A percentile compares a stretch with the other conserved stretches of the same genome.
Evolutionary conservation across 2,329 filamentous ascomycete species (phyloP).

Genomic region (Penicillium sp.): DNA sequence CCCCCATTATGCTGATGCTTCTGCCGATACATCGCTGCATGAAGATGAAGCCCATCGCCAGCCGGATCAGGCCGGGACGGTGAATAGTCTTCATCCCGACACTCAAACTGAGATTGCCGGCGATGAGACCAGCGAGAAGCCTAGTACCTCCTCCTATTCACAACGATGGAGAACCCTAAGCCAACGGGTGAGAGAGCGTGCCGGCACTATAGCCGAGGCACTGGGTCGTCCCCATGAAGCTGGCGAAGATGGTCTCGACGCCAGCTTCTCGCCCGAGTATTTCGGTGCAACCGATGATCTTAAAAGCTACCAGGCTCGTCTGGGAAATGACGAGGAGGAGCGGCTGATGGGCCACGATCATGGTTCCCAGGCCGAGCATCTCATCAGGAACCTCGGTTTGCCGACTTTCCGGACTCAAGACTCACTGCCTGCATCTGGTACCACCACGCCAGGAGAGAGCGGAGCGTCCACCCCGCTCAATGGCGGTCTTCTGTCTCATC

Average conservation of each 20-base stretch:
- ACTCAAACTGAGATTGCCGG: not conserved
- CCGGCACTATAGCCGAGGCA: constrained; percentile 24
- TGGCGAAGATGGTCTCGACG: constrained; percentile 27
- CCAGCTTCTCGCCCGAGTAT: constrained; percentile 23
- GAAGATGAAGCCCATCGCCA: constrained; percentile 1
- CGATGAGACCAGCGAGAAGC: constrained; percentile 15
- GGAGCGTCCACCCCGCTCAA: constrained; percentile 21
- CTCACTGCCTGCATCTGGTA: constrained; percentile 23
- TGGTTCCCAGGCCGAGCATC: constrained; percentile 25
- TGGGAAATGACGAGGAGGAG: constrained; percentile 24
- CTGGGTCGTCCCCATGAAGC: constrained; percentile 28
- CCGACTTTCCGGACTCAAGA: constrained; percentile 3
- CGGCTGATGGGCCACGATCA: constrained; percentile 12
- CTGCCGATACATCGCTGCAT: constrained; percentile 1
- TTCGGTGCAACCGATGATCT: constrained; percentile 31
- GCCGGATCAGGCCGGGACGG: not conserved
- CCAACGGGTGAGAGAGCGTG: constrained; percentile 21
- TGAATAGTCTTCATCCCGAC: constrained; percentile 5
- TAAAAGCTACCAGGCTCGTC: constrained; percentile 21
- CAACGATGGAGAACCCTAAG: constrained; percentile 27
- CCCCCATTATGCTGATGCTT: constrained; percentile 9
- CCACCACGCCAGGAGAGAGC: constrained; percentile 21
- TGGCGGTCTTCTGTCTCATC: constrained; percentile 67
- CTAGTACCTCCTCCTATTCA: constrained; percentile 8
- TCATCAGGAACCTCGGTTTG: constrained; percentile 24